Base-by-base conservation (phyloP, 352 stramenopile genomes). In the Globisporangium nunn region DNA sequence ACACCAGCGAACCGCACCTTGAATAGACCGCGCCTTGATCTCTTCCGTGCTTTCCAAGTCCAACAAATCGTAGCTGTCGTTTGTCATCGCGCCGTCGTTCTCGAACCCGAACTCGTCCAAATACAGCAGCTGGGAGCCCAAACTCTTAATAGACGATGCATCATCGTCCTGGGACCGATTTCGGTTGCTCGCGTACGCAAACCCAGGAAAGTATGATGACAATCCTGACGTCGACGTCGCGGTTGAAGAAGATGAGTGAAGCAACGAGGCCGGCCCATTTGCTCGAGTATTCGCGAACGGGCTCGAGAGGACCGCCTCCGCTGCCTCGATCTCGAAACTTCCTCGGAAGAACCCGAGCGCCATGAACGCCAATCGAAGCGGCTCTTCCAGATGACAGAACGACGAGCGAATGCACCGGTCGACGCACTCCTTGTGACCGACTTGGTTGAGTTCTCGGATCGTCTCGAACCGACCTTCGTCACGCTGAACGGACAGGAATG, bases 341-440 rank as follows among this genome's bases (percentile, higher is more conserved):
- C 83, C 80, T 28, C 83, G 78, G 56, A 93, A 93, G 47, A 93
- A 88, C 12, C 83, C 83, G 33, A 93, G 74, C 17, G 77, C 80
- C 80, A 93, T 91, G 49, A 93, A 93, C 1, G 80, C 82, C 18
- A 90, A 65, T n/a, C 72, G 76, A 23, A 91, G 64, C 7, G 78
- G 67, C 35, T 86, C 72, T 2, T 89, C 77, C 33, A 93, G 63
- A 47, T 91, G 82, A 33, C 73, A 85, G 64, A 93, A 91, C 1
- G 82, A 93, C 15, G 82, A 91, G 5, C 82, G 80, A 46, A 93
- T 93, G 47, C 78, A 93, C 6, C 78, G 74, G 47, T 93, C 82
- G 11, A 91, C 68, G 50, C 80, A 89, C 47, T 93, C 82, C 51
- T 88, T 87, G 56, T 91, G 71, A 0, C 80, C 80, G 17, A 81